Evolutionary conservation across 805 yeast genomes (phyloP), one percentile per base, ranked within the genome.

Genomic region (Schwanniomyces vanrijiae): DNA sequence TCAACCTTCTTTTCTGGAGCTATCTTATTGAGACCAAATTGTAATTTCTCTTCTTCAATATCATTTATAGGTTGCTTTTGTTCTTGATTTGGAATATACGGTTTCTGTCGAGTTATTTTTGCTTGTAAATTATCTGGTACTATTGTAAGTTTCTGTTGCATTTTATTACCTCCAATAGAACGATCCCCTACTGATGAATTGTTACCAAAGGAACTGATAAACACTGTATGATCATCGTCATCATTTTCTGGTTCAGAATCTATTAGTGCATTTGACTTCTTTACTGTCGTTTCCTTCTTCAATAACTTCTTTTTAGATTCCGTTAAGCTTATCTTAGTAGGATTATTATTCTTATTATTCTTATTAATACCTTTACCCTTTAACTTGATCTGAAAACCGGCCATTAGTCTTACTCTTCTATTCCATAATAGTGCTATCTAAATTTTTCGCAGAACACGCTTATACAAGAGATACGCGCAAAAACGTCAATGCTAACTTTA

Each of bases 141-240:
- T 25, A 65, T 65, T 6, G 59, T 54, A 20, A 57, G 45, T 7
- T 52, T 60, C 24, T 25, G 16, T 37, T 41, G 48, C 1, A 37
- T 14, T 14, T 45, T 18, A 7, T 49, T 45, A 1, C 13, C 18
- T 22, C 41, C 42, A 20, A 50, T 33, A 6, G 55, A 51, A 11
- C 35, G 43, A 22, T 49, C 35, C 14, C 54, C 55, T 4, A 48
- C 16, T 1, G 51, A 39, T 19, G 55, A 55, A 19, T 56, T 51
- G 31, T 47, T 42, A 34, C 64, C 68, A 51, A 62, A 65, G 1
- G 59, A 40, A 21, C 64, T 68, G 3, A 64, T 64, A 10, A 45
- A 20, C 1, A 47, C 46, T 21, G 45, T 48, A 39, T 50, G 50
- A 4, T 49, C 59, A 14, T 59, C 65, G 19, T 56, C 61, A 24